A percentile compares a stretch with the other conserved stretches of the same genome.
phyloP scores from a whole-genome alignment of 805 yeast genomes.

The Blastobotrys parvus region DNA sequence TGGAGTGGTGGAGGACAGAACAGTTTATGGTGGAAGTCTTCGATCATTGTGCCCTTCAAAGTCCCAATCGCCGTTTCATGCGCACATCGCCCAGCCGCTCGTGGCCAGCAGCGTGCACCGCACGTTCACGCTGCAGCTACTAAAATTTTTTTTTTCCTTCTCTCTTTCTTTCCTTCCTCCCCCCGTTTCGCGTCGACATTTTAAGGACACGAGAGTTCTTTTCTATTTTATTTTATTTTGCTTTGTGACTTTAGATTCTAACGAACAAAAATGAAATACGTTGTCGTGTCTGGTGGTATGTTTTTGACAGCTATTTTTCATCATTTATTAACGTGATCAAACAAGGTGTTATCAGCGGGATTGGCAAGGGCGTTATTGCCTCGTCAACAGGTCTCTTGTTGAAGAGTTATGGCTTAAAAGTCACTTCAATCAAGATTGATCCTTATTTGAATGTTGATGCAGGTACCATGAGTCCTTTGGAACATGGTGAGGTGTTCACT shows the following conservation, averaged over 20 bases:
- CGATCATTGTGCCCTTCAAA: too few relatives aligned
- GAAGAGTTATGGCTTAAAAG: conserved; percentile 89
- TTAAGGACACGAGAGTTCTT: not conserved
- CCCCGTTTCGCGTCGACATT: conserved; percentile 1
- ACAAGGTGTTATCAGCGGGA: conserved; percentile 91
- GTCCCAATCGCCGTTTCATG: too few relatives aligned
- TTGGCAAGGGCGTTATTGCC: conserved; percentile 97
- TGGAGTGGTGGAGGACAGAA: too few relatives aligned
- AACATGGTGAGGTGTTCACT: conserved; percentile 98
- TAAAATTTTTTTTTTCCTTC: not conserved
- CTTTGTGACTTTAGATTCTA: not conserved
- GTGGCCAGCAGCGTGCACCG: too few relatives aligned
- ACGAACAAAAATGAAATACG: conserved; percentile 73
- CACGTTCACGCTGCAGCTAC: not conserved
- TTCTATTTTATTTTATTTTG: too few relatives aligned
- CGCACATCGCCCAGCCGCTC: too few relatives aligned
- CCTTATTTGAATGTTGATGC: conserved; percentile 99
- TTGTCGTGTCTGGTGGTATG: conserved; percentile 87
- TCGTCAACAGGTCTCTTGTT: conserved; percentile 93
- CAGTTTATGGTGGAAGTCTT: too few relatives aligned
- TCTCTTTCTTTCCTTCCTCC: conserved; percentile 1
- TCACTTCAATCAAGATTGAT: conserved; percentile 95
- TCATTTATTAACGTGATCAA: conserved; percentile 2
- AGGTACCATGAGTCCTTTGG: conserved; percentile 98
- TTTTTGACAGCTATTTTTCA: too few relatives aligned